phyloP scores from a whole-genome alignment of 345 rosid genomes.

The Litchi chinensis region DNA sequence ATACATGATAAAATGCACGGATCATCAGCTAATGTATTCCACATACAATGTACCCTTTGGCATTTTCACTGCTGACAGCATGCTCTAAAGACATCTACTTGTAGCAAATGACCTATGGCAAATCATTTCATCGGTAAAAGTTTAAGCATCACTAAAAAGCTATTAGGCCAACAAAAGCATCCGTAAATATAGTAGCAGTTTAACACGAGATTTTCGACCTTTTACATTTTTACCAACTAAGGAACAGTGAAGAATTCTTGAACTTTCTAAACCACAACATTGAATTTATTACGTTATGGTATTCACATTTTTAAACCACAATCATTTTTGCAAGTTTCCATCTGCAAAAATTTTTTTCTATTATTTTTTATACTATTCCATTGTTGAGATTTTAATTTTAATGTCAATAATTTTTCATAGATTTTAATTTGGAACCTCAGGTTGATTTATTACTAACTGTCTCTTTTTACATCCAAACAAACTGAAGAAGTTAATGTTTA shows the following conservation, averaged over 20 bases:
- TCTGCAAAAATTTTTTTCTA: neutral
- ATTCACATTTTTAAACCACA: neutral
- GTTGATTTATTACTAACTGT: too few species aligned
- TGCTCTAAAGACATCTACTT: neutral
- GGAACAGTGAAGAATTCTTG: neutral
- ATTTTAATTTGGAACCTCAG: too few species aligned
- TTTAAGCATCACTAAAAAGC: neutral
- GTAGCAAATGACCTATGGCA: neutral
- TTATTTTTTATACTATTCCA: too few species aligned
- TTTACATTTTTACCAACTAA: neutral
- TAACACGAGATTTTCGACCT: neutral
- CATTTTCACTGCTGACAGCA: neutral
- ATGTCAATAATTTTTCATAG: too few species aligned
- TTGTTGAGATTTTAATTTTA: neutral
- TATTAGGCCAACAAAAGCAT: neutral
- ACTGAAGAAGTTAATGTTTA: neutral
- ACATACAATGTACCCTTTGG: neutral
- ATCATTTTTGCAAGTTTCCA: neutral
- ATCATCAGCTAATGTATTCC: slow-evolving; percentile 2
- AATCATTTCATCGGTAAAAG: neutral
- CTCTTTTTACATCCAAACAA: neutral
- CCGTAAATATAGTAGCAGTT: neutral
- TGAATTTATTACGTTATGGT: neutral
- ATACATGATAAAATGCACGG: neutral
- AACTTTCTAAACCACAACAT: neutral